phyloP scores from a whole-genome alignment of 495 filamentous ascomycete species.

The Hypomontagnella submonticulosa region DNA sequence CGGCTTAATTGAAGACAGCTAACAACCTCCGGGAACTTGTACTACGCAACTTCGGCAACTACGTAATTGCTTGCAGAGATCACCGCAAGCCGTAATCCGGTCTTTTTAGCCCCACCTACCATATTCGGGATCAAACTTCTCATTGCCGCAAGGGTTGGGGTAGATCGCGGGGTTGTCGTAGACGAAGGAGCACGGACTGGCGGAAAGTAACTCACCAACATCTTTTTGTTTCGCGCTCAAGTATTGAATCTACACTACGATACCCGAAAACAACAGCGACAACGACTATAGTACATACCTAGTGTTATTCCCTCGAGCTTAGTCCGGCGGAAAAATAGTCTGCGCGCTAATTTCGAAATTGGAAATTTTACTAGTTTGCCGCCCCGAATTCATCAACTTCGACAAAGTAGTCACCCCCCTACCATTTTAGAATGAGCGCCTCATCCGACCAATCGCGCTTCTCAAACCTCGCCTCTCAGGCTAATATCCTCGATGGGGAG shows the following conservation, averaged over 20 bases:
- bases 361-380: neutral
- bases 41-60: conserved; percentile 4
- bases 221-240: neutral
- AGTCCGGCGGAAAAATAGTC: conserved; percentile 14
- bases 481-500: conserved; percentile 67
- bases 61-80: conserved; percentile 36
- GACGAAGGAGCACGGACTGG: conserved; percentile 11
- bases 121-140: conserved; percentile 18
- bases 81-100: conserved; percentile 6
- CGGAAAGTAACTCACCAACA: conserved; percentile 34
- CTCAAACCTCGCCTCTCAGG: conserved; percentile 64
- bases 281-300: conserved; percentile 5
- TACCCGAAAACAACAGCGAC: conserved; percentile 20
- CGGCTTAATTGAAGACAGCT: conserved; percentile 15
- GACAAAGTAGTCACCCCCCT: neutral
- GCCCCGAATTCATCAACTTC: conserved; percentile 2
- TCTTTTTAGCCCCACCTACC: conserved; percentile 34
- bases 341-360: conserved; percentile 1
- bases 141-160: conserved; percentile 21
- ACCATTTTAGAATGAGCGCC: conserved; percentile 42
- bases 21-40: neutral
- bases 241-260: too few species aligned
- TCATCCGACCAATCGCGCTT: conserved; percentile 41
- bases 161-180: neutral
- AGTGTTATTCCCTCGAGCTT: neutral